Evolutionary conservation across 331 rosid species (phyloP), one percentile per base, ranked within the genome.

Genomic region (Spiraea crenata): DNA sequence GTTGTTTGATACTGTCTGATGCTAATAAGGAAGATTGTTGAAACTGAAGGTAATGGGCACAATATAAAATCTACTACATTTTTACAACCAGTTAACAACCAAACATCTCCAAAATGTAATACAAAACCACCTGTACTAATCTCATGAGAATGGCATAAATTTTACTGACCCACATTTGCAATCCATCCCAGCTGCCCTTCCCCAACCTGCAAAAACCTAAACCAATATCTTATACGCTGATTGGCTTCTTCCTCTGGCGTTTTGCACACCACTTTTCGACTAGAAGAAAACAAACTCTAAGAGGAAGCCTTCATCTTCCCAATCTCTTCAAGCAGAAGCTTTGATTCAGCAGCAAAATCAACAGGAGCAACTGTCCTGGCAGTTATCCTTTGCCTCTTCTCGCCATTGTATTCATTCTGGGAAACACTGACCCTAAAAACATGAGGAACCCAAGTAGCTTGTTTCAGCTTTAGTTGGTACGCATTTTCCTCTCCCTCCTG

Each of bases 321-420:
- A 67, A 91, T 89, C 14, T 86, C 92, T 83, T 95, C 99, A 3
- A 95, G 88, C 71, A 87, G 76, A 59, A 81, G 35, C 56, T 56
- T 91, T 52, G 99, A 89, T 55, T 91, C 99, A 20, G 89, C 88
- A 78, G 96, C 90, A 20, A 74, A 95, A 63, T 95, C 97, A 79
- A 91, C 85, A 5, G 96, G 90, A 66, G 95, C 93, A 63, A 85
- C 86, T 11, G 89, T 76, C 79, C 88, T 72, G 45, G 76, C 90
- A 44, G 97, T 95, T 19, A 91, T 73, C 86, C 96, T 87, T 72
- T 91, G 96, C 64, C 93, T 80, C 89, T 87, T 95, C 80, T 91
- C 98, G 5, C 77, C 75, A 64, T 86, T 95, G 76, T 89, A 91
- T 82, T 91, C 99, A 25, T 81, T 87, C 77, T 83, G 96, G 49